Evolutionary conservation across 2,329 filamentous ascomycete genomes (phyloP), one percentile per base, ranked within the genome.

Genomic region (Daldinia eschscholtzii): DNA sequence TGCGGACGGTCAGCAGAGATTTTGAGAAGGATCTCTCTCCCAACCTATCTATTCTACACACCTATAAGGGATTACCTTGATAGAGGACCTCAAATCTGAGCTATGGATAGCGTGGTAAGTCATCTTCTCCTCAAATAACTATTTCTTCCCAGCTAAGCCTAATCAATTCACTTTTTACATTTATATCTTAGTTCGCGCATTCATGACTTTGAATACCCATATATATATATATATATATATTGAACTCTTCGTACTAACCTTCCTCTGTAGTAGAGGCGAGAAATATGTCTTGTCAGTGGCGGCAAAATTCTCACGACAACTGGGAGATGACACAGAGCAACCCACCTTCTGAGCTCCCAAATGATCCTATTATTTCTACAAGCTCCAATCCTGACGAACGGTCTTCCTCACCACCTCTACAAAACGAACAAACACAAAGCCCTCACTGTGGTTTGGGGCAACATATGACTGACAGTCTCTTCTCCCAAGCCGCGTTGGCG

Each of bases 311-410:
- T 46, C 37, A 44, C 9, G 60, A 57, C 6, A 42, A 44, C 18
- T 70, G 68, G 68, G 63, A 68, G 23, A 46, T 68, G 35, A 57
- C 68, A 9, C 62, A 64, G 53, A 71, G 69, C 42, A 67, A 69
- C n/a, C 65, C 66, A 2, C 64, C 70, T 39, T 72, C 67, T 13
- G 67, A 73, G 46, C 71, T 68, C 7, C 60, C 58, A 23, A 41
- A 61, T 39, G 65, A 72, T 30, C 70, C 68, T 41, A 70, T 72
- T 3, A 56, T 26, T 41, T 57, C 59, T 26, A 58, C 53, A 44
- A 68, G 70, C n/a, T 65, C 64, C 5, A 70, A 70, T 39, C 67
- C 67, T 2, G 70, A 72, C 20, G 68, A 67, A 56, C 65, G 65
- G n/a, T 64, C 63, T 10, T 71, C 65, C 1, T 69, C 70, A 4